phyloP scores from a whole-genome alignment of 2,329 filamentous ascomycete genomes.

The Fusarium falciforme region DNA sequence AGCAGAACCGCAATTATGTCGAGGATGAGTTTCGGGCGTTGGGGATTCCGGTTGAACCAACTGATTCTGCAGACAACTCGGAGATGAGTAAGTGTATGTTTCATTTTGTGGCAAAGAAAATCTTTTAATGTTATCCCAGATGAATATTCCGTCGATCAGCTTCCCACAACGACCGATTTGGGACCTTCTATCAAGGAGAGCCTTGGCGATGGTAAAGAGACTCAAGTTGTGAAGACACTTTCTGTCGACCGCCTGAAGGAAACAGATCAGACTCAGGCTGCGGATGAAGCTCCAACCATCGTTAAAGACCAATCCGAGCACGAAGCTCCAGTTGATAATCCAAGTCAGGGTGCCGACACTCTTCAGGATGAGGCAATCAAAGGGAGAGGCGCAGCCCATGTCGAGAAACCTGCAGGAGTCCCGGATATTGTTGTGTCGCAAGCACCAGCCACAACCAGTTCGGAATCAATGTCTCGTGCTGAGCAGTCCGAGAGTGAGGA shows the following conservation, averaged over 20 bases:
- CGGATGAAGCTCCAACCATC: background rate
- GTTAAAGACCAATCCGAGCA: background rate
- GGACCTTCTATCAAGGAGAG: background rate
- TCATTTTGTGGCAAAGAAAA: background rate
- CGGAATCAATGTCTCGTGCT: background rate
- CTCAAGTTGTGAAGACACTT: background rate
- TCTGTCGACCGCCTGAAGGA: background rate
- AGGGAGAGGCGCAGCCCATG: background rate
- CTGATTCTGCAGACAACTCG: background rate
- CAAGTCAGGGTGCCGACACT: background rate
- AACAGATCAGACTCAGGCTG: background rate
- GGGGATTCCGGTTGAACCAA: background rate
- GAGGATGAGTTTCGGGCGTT: background rate
- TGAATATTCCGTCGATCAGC: background rate
- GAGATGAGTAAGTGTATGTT: background rate
- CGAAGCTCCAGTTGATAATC: background rate
- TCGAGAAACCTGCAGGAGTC: background rate
- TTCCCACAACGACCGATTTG: background rate
- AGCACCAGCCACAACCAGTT: background rate
- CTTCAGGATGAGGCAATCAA: background rate
- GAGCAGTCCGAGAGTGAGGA: background rate
- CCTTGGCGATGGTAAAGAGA: background rate
- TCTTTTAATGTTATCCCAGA: background rate
- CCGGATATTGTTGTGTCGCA: background rate
- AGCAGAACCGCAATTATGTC: background rate